phyloP scores from a whole-genome alignment of 176 grass and related monocot species.

The Aegilops tauschii region DNA sequence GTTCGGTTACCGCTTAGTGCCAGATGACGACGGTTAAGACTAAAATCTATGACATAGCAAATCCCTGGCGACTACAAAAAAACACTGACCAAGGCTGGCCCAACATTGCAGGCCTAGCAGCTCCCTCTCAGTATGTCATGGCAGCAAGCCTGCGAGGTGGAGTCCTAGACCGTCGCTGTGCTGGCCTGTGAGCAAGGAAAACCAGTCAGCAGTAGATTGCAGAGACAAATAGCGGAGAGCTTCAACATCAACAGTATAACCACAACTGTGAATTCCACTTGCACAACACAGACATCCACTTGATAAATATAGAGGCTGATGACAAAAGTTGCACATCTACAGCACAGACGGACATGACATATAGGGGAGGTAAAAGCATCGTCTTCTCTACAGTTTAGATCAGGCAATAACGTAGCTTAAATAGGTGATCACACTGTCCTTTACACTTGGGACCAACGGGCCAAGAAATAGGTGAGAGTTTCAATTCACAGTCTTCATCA shows the following conservation, averaged over 20 bases:
- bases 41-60: background rate
- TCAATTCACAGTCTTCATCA: background rate
- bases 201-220: background rate
- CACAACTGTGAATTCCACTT: background rate
- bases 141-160: constrained; percentile 39
- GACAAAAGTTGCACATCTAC: background rate
- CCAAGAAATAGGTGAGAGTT: background rate
- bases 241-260: background rate
- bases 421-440: background rate
- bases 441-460: background rate
- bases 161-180: constrained; percentile 36
- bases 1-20: background rate
- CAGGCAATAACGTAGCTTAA: background rate
- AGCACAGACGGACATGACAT: background rate
- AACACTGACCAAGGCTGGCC: background rate
- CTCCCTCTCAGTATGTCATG: constrained; percentile 22
- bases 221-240: background rate
- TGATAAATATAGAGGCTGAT: background rate
- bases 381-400: background rate
- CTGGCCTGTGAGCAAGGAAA: constrained; percentile 26
- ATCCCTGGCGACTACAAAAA: background rate
- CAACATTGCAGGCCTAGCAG: background rate
- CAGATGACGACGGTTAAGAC: background rate
- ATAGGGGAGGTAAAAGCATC: background rate
- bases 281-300: background rate